Percentiles rank a stretch among this genome's conserved stretches.
These are phyloP conservation scores for Telopea speciosissima DNA, from an alignment of 177 flowering plant genomes.

Conservation along the genomic window DNA sequence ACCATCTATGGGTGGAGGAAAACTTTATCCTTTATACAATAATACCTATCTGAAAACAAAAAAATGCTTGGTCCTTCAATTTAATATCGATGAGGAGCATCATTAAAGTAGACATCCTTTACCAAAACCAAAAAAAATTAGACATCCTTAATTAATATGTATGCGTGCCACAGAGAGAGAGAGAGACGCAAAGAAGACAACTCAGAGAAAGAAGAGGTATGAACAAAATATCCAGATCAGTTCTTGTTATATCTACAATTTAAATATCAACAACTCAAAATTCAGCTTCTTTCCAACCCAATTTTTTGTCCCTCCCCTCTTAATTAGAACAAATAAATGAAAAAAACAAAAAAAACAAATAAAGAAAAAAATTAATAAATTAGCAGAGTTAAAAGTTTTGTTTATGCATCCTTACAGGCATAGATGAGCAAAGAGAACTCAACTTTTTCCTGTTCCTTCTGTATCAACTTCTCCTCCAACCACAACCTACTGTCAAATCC, in stretches of 20 bases:
- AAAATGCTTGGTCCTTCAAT: no score
- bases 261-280: background rate
- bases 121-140: no score
- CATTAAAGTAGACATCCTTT: no score
- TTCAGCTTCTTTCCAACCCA: background rate
- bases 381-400: background rate
- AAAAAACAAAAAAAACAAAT: background rate
- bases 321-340: background rate
- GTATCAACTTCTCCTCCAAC: slow-evolving; percentile 43
- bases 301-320: no score
- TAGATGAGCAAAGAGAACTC: slow-evolving; percentile 54
- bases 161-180: background rate
- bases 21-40: no score
- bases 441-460: slow-evolving; percentile 29
- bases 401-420: slow-evolving; percentile 45
- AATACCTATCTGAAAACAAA: no score
- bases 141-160: no score
- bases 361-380: background rate
- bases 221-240: no score
- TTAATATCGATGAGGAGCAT: no score
- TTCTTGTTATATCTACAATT: background rate
- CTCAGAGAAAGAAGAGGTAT: no score
- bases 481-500: slow-evolving; percentile 61
- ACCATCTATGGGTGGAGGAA: no score
- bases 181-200: slow-evolving; percentile 1